Conservation (phyloP, 257 asterid species). For the Anisodus tanguticus region DNA sequence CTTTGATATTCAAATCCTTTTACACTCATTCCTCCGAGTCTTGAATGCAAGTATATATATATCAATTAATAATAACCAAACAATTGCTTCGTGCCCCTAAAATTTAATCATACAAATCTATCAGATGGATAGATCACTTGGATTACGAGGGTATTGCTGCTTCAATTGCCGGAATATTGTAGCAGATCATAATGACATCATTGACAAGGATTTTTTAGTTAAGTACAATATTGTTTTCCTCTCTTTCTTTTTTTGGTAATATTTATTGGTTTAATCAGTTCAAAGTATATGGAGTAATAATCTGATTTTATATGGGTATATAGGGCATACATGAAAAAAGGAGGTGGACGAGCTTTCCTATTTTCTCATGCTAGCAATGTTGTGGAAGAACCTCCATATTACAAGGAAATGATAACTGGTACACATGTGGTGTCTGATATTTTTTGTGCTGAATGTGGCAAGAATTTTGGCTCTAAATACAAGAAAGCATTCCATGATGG, state of each 20-base stretch:
- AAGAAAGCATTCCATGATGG: conserved; percentile 30
- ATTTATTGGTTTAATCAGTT: neutral
- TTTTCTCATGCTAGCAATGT: conserved; percentile 49
- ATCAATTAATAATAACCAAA: neutral
- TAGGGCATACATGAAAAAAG: neutral
- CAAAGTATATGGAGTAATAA: neutral
- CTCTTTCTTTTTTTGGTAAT: neutral
- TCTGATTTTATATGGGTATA: neutral
- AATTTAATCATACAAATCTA: neutral
- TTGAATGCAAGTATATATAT: neutral
- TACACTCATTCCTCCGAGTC: neutral
- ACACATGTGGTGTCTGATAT: conserved; percentile 40
- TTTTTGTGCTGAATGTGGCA: conserved; percentile 50
- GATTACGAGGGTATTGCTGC: conserved; percentile 32
- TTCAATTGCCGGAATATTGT: conserved; percentile 27
- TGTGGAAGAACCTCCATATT: conserved; percentile 37
- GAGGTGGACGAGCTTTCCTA: conserved; percentile 44
- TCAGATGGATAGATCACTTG: conserved; percentile 20
- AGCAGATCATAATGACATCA: conserved; percentile 28
- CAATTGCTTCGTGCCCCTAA: neutral
- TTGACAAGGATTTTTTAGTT: conserved; percentile 26
- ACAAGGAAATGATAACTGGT: conserved; percentile 39
- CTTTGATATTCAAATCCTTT: neutral
- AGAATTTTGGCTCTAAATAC: conserved; percentile 51
- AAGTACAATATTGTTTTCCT: neutral